A percentile compares a stretch with the other conserved stretches of the same genome.
Evolutionary conservation across 768 basidiomycete species (phyloP).

Genomic region (Boletellus sp.): DNA sequence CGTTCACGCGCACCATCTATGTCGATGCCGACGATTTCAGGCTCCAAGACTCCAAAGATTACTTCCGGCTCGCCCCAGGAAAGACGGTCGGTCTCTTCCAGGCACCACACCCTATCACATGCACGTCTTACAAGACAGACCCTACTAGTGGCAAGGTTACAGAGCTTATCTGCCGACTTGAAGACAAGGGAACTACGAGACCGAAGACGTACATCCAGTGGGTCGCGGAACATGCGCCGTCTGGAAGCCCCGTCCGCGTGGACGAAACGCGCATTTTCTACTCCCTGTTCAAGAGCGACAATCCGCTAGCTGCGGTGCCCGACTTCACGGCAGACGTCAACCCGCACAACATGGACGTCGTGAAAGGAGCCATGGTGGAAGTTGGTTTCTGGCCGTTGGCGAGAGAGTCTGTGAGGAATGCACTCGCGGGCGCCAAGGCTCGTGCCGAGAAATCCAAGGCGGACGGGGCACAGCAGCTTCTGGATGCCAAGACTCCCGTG

Average conservation of each 20-base stretch:
- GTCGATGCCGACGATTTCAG: slow-evolving; percentile 95
- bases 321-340: slow-evolving; percentile 85
- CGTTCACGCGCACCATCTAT: slow-evolving; percentile 85
- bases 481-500: slow-evolving; percentile 57
- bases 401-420: slow-evolving; percentile 59
- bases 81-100: slow-evolving; percentile 97
- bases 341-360: slow-evolving; percentile 73
- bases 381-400: slow-evolving; percentile 85
- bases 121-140: slow-evolving; percentile 83
- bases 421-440: slow-evolving; percentile 58
- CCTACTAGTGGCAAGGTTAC: slow-evolving; percentile 64
- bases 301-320: slow-evolving; percentile 62
- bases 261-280: slow-evolving; percentile 93
- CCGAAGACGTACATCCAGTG: slow-evolving; percentile 96
- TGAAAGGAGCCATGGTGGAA: slow-evolving; percentile 82
- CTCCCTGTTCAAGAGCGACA: slow-evolving; percentile 90
- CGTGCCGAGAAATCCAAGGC: slow-evolving; percentile 60
- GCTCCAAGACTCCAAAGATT: slow-evolving; percentile 85
- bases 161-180: slow-evolving; percentile 76
- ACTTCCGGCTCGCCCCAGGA: slow-evolving; percentile 95
- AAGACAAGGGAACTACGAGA: slow-evolving; percentile 70
- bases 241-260: slow-evolving; percentile 77
- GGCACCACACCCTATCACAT: slow-evolving; percentile 88
- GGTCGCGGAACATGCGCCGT: slow-evolving; percentile 81
- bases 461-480: slow-evolving; percentile 33